These are phyloP conservation scores for Boletus rufocinnamomeus DNA, from an alignment of 768 basidiomycete genomes.

Conservation along the genomic window DNA sequence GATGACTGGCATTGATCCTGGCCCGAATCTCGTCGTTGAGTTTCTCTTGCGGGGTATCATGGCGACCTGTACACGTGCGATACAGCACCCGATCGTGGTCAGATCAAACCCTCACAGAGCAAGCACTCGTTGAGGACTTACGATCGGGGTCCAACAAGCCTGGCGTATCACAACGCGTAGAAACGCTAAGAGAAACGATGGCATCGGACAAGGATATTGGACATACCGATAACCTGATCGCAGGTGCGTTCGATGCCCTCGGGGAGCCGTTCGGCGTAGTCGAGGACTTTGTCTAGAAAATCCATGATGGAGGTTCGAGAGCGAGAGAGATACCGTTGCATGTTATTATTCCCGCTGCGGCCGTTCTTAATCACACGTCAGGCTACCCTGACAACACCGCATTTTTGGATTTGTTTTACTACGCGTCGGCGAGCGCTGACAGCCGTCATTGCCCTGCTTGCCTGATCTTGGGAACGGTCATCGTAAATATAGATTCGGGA, in stretches of 20 bases:
- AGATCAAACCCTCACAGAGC: neutral
- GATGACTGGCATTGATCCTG: constrained; percentile 75
- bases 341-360: neutral
- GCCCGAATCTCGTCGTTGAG: constrained; percentile 68
- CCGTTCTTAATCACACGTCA: constrained; percentile 5
- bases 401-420: neutral
- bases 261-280: constrained; percentile 39
- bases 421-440: neutral
- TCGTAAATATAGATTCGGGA: constrained; percentile 1
- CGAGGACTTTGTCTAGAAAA: constrained; percentile 41
- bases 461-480: neutral
- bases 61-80: constrained; percentile 46
- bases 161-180: constrained; percentile 13
- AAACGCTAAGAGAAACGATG: neutral
- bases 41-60: constrained; percentile 76
- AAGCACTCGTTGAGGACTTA: constrained; percentile 19
- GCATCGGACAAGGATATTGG: neutral
- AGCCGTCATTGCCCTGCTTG: neutral
- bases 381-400: neutral
- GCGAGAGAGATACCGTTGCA: neutral
- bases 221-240: constrained; percentile 39
- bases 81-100: neutral
- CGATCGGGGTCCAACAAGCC: constrained; percentile 38
- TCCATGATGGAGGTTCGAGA: constrained; percentile 35
- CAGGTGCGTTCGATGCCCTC: constrained; percentile 40